phyloP scores from a whole-genome alignment of 306 rosid genomes.

The Hippophae tibetana region DNA sequence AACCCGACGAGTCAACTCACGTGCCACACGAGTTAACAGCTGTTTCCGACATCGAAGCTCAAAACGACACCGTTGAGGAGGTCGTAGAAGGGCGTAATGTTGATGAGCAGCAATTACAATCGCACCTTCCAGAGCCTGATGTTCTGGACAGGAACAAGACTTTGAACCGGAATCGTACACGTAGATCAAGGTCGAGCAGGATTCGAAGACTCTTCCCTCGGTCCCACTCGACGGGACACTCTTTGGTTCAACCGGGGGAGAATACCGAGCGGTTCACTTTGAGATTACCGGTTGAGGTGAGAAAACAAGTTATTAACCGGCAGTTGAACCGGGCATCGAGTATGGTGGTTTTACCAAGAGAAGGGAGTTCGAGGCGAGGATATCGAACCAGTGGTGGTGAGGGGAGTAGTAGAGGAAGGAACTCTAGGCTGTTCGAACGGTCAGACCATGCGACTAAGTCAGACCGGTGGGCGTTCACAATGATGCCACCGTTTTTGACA shows the following conservation, averaged over 20 bases:
- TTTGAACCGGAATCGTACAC: conserved; percentile 50
- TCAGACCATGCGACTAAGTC: conserved; percentile 44
- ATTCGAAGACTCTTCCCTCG: conserved; percentile 36
- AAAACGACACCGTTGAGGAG: conserved; percentile 24
- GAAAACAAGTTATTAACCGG: conserved; percentile 55
- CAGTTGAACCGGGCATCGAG: conserved; percentile 54
- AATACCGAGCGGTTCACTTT: conserved; percentile 76
- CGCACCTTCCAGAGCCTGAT: not conserved
- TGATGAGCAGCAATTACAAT: not conserved
- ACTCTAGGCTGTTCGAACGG: conserved; percentile 22
- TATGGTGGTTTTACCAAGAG: conserved; percentile 41
- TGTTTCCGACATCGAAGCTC: conserved; percentile 32
- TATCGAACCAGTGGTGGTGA: conserved; percentile 40
- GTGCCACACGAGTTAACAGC: not conserved
- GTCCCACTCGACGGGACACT: conserved; percentile 88
- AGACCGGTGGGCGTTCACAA: conserved; percentile 62
- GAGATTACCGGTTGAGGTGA: conserved; percentile 55
- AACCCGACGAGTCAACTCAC: conserved; percentile 25
- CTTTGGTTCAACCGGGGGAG: conserved; percentile 59
- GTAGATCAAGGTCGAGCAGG: conserved; percentile 33
- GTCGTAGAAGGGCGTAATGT: not conserved
- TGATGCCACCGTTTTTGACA: conserved; percentile 48
- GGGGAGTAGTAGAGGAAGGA: conserved; percentile 44
- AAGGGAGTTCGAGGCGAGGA: conserved; percentile 51
- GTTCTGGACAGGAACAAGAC: conserved; percentile 14